Evolutionary conservation across 441 rosid genomes (phyloP).

Genomic region (Mallotus japonicus): DNA sequence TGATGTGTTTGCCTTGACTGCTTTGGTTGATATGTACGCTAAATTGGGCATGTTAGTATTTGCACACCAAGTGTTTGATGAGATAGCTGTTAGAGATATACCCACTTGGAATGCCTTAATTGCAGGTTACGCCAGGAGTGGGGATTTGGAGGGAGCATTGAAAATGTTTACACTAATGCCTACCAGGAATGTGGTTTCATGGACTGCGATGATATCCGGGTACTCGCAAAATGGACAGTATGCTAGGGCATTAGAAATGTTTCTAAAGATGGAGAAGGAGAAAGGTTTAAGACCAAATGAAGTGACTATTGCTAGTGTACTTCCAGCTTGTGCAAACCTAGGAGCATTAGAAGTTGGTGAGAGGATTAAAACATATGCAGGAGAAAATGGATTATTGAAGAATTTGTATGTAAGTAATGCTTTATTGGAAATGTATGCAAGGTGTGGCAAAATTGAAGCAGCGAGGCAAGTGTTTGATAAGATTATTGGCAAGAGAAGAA

Average conservation of each 20-base stretch:
- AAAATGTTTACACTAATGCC: constrained; percentile 34
- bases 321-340: constrained; percentile 70
- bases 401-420: constrained; percentile 64
- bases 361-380: constrained; percentile 48
- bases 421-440: constrained; percentile 64
- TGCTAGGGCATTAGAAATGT: constrained; percentile 46
- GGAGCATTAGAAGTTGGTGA: constrained; percentile 68
- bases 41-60: constrained; percentile 28
- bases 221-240: constrained; percentile 40
- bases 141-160: constrained; percentile 33
- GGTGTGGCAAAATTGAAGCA: constrained; percentile 62
- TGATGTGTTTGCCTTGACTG: constrained; percentile 57
- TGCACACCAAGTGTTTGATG: constrained; percentile 40
- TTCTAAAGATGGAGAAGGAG: constrained; percentile 65
- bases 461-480: constrained; percentile 57
- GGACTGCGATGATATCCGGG: constrained; percentile 45
- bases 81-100: constrained; percentile 28
- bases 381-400: constrained; percentile 40
- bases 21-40: constrained; percentile 47
- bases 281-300: constrained; percentile 50
- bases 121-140: constrained; percentile 37
- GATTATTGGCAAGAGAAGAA: constrained; percentile 51
- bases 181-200: constrained; percentile 35
- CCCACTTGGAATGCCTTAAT: constrained; percentile 45
- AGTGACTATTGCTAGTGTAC: constrained; percentile 63